A percentile compares a stretch with the other conserved stretches of the same genome.
phyloP scores from a whole-genome alignment of 345 rosid genomes.

The Ceriops tagal region DNA sequence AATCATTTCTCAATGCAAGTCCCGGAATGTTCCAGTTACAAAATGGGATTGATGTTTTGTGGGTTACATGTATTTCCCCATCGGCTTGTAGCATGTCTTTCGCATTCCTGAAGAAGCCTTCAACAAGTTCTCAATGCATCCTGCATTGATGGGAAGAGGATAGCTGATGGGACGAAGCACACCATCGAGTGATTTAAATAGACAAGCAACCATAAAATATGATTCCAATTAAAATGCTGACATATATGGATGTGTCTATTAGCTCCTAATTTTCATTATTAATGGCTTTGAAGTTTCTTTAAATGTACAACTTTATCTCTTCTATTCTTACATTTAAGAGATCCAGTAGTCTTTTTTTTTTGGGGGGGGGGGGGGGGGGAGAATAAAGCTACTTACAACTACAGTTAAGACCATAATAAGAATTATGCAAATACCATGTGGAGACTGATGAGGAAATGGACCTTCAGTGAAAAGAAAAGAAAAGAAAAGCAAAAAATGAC shows the following conservation, averaged over 20 bases:
- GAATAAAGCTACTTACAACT: background rate
- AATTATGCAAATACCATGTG: too few species aligned
- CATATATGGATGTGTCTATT: too few species aligned
- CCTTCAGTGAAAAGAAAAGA: too few species aligned
- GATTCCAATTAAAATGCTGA: too few species aligned
- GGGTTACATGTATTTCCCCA: slow-evolving; percentile 58
- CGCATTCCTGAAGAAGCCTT: slow-evolving; percentile 43
- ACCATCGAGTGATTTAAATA: background rate
- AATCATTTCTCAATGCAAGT: slow-evolving; percentile 40
- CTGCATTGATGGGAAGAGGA: slow-evolving; percentile 25
- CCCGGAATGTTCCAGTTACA: slow-evolving; percentile 48
- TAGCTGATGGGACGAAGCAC: background rate
- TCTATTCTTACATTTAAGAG: background rate
- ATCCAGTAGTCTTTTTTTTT: background rate
- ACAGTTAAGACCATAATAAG: too few species aligned
- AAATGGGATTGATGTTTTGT: slow-evolving; percentile 48
- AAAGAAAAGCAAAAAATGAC: too few species aligned
- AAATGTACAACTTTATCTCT: background rate
- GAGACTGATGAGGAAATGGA: too few species aligned
- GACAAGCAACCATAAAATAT: background rate
- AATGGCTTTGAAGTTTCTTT: background rate
- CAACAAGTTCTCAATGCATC: slow-evolving; percentile 42
- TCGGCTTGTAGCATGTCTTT: slow-evolving; percentile 33
- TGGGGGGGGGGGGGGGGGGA: background rate
- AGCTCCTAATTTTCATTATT: background rate